Conservation (phyloP, 495 filamentous ascomycete species). For the Daldinia bambusicola region DNA sequence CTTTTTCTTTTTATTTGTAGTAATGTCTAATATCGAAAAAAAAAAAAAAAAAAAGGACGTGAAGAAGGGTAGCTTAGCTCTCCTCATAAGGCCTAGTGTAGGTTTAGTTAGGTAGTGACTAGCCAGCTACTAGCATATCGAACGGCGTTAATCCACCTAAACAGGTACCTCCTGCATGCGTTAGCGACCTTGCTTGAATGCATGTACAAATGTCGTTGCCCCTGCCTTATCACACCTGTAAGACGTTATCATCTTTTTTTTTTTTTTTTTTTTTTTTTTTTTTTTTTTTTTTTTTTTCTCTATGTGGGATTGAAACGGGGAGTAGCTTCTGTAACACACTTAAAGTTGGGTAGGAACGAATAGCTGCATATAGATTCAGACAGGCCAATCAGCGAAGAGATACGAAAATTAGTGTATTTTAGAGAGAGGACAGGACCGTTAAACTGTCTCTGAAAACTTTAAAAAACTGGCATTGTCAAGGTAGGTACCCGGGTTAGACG, state of each 20-base stretch:
- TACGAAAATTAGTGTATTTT: not conserved
- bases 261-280: not conserved
- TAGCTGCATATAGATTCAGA: not conserved
- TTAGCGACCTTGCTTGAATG: too few species aligned
- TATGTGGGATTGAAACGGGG: not conserved
- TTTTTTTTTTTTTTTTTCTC: not conserved
- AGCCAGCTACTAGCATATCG: not conserved
- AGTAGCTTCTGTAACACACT: not conserved
- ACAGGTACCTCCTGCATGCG: constrained; percentile 6
- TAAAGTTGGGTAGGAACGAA: not conserved
- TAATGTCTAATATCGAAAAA: not conserved
- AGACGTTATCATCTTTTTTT: not conserved
- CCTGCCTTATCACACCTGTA: not conserved
- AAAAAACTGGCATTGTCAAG: not conserved
- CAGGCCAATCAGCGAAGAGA: not conserved
- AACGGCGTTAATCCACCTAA: not conserved
- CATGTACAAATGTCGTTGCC: constrained; percentile 5
- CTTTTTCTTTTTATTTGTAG: not conserved
- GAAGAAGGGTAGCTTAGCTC: constrained; percentile 2
- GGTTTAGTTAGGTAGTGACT: too few species aligned
- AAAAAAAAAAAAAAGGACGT: too few species aligned
- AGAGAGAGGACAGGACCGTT: too few species aligned
- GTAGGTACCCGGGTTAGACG: too few species aligned
- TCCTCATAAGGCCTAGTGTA: not conserved
- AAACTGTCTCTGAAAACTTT: not conserved